Evolutionary conservation across 2,329 filamentous ascomycete species (phyloP), one percentile per base, ranked within the genome.

Genomic region (Rhynchosporium agropyri): DNA sequence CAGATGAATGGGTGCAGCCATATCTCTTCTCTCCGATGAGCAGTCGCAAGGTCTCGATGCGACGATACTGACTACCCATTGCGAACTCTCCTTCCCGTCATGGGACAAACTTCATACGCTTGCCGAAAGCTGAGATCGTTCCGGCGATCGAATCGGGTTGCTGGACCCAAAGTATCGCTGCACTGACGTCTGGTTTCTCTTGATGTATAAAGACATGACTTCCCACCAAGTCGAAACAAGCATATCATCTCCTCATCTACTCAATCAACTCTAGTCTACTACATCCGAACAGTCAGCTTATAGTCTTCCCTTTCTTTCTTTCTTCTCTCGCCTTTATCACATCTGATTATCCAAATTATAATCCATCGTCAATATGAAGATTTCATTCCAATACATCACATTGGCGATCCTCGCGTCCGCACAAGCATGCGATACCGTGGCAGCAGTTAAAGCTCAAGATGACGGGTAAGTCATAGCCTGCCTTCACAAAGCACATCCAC

Each of bases 311-410:
- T 20, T 20, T 20, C 20, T 20, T 20, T 20, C 20, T 20, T 20
- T 20, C 20, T 20, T 20, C 20, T 20, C 20, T 20, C 20, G 20
- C 12, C 13, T 43, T n/a, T 12, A n/a, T 7, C 12, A n/a, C 10
- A 43, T 43, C 42, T 15, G 42, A 43, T n/a, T 15, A 4, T 12
- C 42, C 13, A n/a, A 43, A 13, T n/a, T n/a, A 43, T 40, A 40
- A 40, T 10, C 29, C 4, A 20, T 20, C 20, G 20, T 36, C 49
- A 56, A 42, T 3, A 56, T 56, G 53, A 12, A 43, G n/a, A 56
- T 56, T 38, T 56, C 53, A n/a, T 56, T 56, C 53, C 53, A 56
- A 45, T 9, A 43, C 53, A 29, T 56, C 33, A 38, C 53, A 38
- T 38, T 56, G 53, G 53, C 53, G 53, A 36, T 56, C 15, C 53